Base-by-base conservation (phyloP, 139 green algal genomes). In the Volvox africanus region DNA sequence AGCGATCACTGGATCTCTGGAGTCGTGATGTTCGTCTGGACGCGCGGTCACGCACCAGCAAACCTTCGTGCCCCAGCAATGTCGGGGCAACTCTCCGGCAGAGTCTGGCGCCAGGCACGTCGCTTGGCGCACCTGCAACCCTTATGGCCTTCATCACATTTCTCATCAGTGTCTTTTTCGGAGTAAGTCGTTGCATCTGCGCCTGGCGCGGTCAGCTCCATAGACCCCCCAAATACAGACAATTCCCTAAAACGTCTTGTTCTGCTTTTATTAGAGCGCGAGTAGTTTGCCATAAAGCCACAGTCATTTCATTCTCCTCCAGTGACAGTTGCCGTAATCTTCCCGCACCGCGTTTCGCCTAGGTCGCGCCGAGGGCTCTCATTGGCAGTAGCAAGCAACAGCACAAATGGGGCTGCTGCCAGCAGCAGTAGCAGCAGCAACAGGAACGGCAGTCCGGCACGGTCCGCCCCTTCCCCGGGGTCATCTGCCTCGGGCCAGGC, bases 1-100 rank as follows among this genome's bases (percentile, higher is more conserved):
- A 79, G n/a, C 71, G 71, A n/a, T 16, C 33, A 2, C 1, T 9
- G n/a, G n/a, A 55, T 55, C 44, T 55, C 9, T 9, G 44, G 44
- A 55, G 71, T 12, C 19, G 36, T 84, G 32, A 84, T 86, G 80
- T 21, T 86, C 24, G 36, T 28, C 24, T 55, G 80, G 80, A 86
- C 26, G 2, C 24, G 24, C 28, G 80, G 65, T 44, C 44, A 73
- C 26, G 80, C 21, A 24, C 33, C 22, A 18, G 36, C 20, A 92
- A 50, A 71, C 55, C 80, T 33, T 32, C 24, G 16, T 80, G 75
- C 16, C 75, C 75, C 75, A 35, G 50, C 21, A 18, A 84, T 82
- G 76, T 82, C 76, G 76, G 80, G 80, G n/a, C 50, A 73, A 28
- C 24, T 87, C 11, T 55, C 44, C 0, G 81, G 81, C 11, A 76